Conservation (phyloP, 2,329 filamentous ascomycete species). For the Talaromyces sp. region DNA sequence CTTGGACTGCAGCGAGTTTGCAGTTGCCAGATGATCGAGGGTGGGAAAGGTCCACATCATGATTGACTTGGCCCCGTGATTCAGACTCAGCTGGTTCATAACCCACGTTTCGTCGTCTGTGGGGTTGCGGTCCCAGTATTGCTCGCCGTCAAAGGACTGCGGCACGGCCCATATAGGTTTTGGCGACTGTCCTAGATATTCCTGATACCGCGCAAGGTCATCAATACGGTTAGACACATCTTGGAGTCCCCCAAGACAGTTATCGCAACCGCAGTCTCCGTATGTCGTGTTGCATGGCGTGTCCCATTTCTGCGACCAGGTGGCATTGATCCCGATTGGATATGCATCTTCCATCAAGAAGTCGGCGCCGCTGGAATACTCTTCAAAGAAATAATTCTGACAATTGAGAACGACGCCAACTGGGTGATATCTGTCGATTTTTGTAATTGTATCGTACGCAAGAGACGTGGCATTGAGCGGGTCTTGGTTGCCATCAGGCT, state of each 20-base stretch:
- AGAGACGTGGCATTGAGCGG: slow-evolving; percentile 6
- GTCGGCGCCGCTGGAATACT: slow-evolving; percentile 9
- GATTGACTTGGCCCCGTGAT: slow-evolving; percentile 10
- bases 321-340: slow-evolving; percentile 10
- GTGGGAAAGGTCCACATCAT: slow-evolving; percentile 10
- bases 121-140: slow-evolving; percentile 8
- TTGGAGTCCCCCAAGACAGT: slow-evolving; percentile 7
- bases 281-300: slow-evolving; percentile 9
- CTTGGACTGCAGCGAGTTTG: slow-evolving; percentile 8
- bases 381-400: slow-evolving; percentile 8
- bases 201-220: slow-evolving; percentile 3
- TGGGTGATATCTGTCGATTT: slow-evolving; percentile 8
- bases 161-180: slow-evolving; percentile 9
- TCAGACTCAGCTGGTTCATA: slow-evolving; percentile 9
- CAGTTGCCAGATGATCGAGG: neutral
- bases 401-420: slow-evolving; percentile 8
- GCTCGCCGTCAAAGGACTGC: slow-evolving; percentile 8
- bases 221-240: slow-evolving; percentile 9
- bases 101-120: slow-evolving; percentile 9
- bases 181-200: slow-evolving; percentile 6
- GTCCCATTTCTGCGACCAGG: slow-evolving; percentile 6
- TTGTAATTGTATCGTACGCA: slow-evolving; percentile 5
- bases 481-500: slow-evolving; percentile 7
- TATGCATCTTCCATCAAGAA: slow-evolving; percentile 11
- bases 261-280: slow-evolving; percentile 10